phyloP scores from a whole-genome alignment of 1,284 basidiomycete genomes.

The Tylopilus sp. region DNA sequence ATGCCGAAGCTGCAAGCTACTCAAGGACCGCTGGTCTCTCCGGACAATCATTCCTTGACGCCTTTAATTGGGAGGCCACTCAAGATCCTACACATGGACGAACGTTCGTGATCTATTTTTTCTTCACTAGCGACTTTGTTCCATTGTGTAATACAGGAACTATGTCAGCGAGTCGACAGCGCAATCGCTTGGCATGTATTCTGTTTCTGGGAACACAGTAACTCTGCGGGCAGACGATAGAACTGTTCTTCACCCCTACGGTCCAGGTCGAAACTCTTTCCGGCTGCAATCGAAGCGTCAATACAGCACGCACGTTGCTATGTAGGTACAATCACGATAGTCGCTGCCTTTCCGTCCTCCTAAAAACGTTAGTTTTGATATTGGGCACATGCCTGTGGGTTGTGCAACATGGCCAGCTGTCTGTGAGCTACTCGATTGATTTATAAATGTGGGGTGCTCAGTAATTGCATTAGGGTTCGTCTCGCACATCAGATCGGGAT shows the following conservation, averaged over 20 bases:
- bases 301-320: constrained; percentile 35
- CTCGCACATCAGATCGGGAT: not conserved
- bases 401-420: constrained; percentile 41
- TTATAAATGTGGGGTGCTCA: not conserved
- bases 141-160: constrained; percentile 34
- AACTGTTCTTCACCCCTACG: constrained; percentile 29
- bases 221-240: constrained; percentile 37
- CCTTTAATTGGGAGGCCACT: constrained; percentile 42
- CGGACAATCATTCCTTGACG: constrained; percentile 40
- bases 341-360: no score
- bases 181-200: constrained; percentile 42
- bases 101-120: constrained; percentile 33
- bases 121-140: not conserved
- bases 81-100: constrained; percentile 46
- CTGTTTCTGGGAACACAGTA: constrained; percentile 42
- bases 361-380: constrained; percentile 29
- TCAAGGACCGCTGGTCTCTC: constrained; percentile 35
- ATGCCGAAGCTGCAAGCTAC: constrained; percentile 32
- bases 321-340: constrained; percentile 23
- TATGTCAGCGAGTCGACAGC: constrained; percentile 48
- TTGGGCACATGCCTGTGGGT: constrained; percentile 37
- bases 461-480: constrained; percentile 18
- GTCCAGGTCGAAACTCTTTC: constrained; percentile 37
- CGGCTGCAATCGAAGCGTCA: constrained; percentile 31
- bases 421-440: constrained; percentile 17